These are phyloP conservation scores for Neonothopanus nambi DNA, from an alignment of 1,284 basidiomycete species.

Conservation along the genomic window DNA sequence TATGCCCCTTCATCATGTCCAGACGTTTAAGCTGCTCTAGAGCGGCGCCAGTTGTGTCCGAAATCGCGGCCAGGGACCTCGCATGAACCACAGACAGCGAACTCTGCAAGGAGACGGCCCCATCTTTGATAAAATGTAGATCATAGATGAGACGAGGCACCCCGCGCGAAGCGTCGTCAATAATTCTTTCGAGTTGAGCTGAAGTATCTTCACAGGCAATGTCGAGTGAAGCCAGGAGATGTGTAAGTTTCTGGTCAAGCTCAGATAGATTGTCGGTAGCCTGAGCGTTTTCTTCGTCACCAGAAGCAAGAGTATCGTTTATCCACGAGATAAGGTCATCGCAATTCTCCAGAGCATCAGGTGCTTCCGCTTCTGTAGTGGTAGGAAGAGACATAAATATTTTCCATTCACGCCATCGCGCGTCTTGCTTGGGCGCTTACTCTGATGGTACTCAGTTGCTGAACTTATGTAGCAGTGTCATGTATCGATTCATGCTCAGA, in stretches of 20 bases:
- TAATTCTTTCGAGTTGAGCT: conserved; percentile 78
- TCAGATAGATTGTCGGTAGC: conserved; percentile 50
- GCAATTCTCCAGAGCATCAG: conserved; percentile 34
- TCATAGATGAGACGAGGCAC: conserved; percentile 90
- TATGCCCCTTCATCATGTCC: conserved; percentile 80
- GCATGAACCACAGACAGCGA: conserved; percentile 60
- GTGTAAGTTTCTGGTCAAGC: conserved; percentile 73
- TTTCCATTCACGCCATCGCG: background rate
- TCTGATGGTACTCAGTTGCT: no score
- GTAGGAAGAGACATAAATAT: conserved; percentile 12
- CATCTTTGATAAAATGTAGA: conserved; percentile 93
- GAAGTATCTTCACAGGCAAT: conserved; percentile 87
- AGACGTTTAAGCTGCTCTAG: conserved; percentile 77
- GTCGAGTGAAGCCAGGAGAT: conserved; percentile 76
- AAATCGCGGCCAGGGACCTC: conserved; percentile 49
- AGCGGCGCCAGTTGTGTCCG: conserved; percentile 55
- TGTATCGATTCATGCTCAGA: no score
- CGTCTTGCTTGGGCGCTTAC: no score
- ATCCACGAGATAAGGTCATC: conserved; percentile 66
- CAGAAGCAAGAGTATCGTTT: conserved; percentile 51
- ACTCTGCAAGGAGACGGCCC: conserved; percentile 73
- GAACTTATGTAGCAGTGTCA: no score
- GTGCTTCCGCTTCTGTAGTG: conserved; percentile 2
- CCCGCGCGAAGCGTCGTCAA: conserved; percentile 86
- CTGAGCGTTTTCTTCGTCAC: conserved; percentile 30